Percentiles rank a stretch among this genome's conserved stretches.
Evolutionary conservation across 345 rosid species (phyloP).

Genomic region (Psidium friedrichsthalianum): DNA sequence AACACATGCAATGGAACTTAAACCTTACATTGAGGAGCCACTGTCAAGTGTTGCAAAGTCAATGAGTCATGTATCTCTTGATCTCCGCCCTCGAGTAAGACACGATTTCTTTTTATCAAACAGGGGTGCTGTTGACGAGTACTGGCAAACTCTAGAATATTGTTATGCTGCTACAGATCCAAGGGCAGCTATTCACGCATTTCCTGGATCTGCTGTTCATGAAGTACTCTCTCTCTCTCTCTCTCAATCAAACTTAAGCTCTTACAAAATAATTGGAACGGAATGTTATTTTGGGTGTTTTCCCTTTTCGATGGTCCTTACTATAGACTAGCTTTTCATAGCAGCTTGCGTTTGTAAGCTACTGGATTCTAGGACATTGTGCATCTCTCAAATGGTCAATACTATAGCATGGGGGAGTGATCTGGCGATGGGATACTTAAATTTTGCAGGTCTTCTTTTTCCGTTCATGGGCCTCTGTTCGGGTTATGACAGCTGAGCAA

Average conservation of each 20-base stretch:
- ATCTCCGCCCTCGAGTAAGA: slow-evolving; percentile 86
- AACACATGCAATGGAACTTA: slow-evolving; percentile 76
- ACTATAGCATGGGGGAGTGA: neutral
- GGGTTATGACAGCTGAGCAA: slow-evolving; percentile 77
- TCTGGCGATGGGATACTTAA: neutral
- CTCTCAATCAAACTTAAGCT: neutral
- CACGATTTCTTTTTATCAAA: slow-evolving; percentile 77
- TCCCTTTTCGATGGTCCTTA: neutral
- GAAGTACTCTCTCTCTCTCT: slow-evolving; percentile 15
- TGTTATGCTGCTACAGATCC: slow-evolving; percentile 91
- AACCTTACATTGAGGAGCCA: slow-evolving; percentile 90
- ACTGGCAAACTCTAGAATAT: slow-evolving; percentile 90
- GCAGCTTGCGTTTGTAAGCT: neutral
- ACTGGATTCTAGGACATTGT: neutral
- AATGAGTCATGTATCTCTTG: slow-evolving; percentile 35
- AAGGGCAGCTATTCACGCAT: slow-evolving; percentile 71
- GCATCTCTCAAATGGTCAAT: neutral
- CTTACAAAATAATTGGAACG: neutral
- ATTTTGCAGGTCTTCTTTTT: slow-evolving; percentile 51
- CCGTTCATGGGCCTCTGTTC: slow-evolving; percentile 68
- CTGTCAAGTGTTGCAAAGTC: slow-evolving; percentile 35
- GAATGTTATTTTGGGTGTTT: neutral
- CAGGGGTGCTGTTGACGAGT: slow-evolving; percentile 75
- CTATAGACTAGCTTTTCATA: neutral
- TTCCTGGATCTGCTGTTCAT: slow-evolving; percentile 88